Conservation (phyloP, 2,329 filamentous ascomycete genomes). For the Ceratocystis lukuohia region DNA sequence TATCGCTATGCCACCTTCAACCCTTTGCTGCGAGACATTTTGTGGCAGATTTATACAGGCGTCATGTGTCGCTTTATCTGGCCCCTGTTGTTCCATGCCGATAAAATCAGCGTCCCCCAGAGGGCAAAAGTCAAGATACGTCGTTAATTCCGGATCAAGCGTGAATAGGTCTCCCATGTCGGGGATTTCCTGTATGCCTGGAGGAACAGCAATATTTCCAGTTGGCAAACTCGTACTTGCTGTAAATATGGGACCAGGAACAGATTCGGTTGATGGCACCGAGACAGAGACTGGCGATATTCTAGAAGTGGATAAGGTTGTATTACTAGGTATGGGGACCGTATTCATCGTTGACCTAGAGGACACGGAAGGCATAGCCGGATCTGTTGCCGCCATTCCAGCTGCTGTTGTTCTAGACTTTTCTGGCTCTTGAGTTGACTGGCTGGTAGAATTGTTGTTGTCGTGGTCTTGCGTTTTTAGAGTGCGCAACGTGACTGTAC, state of each 20-base stretch:
- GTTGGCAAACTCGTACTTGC: neutral
- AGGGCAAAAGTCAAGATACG: neutral
- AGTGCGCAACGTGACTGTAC: slow-evolving; percentile 33
- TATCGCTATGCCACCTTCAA: neutral
- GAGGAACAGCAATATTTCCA: too few relatives aligned
- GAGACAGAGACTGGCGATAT: neutral
- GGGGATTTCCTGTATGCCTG: neutral
- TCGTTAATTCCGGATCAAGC: neutral
- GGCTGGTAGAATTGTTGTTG: neutral
- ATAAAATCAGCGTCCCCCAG: neutral
- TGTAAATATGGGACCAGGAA: neutral
- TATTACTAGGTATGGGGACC: neutral
- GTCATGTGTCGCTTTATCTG: neutral
- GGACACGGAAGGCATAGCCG: neutral
- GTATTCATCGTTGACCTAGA: neutral
- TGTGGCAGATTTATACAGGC: neutral
- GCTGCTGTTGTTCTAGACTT: neutral
- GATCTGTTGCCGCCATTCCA: neutral
- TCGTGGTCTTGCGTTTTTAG: neutral
- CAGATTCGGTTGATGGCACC: neutral
- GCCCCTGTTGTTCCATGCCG: neutral
- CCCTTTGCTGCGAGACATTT: neutral
- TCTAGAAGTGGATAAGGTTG: neutral
- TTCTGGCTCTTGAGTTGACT: neutral
- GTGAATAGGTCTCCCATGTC: neutral